Evolutionary conservation across 2,329 filamentous ascomycete genomes (phyloP), one percentile per base, ranked within the genome.

Genomic region (Penicillium sp.): DNA sequence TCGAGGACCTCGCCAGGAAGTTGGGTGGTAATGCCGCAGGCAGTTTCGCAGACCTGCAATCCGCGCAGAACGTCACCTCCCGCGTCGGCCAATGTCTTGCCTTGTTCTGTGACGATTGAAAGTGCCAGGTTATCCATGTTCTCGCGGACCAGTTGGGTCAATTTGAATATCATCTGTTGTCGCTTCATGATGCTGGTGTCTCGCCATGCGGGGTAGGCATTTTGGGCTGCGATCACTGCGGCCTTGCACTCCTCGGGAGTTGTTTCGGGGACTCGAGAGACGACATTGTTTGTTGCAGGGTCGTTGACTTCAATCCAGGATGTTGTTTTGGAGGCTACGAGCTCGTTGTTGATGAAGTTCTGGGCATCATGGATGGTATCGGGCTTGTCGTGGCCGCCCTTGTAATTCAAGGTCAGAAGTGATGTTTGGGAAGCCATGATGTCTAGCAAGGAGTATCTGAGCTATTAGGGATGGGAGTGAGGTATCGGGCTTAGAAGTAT

Each of bases 151-250:
- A 84, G 64, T 13, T 73, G 73, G 22, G 79, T 77, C 58, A 80
- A 81, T 59, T 81, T 80, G 75, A 83, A 83, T 74, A 83, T 80
- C 62, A 83, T 77, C 67, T 81, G 78, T 65, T 83, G 80, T 49
- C 76, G 71, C 53, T 71, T 64, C 47, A 83, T 75, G 64, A 82
- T 67, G 61, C 77, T 80, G 13, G 77, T 82, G 22, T 74, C 72
- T 59, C 71, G 76, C 80, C 80, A 83, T 50, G 69, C 66, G 22
- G 77, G 77, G 66, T 83, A 83, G 0, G 80, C 80, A 63, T 78
- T 79, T 68, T 80, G 69, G 2, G 80, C 80, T 56, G 78, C 80
- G 54, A 75, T 75, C 9, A 82, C 78, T 0, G 79, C 79, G 1
- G 78, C 78, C 52, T 74, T 72, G 50, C 83, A 72, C 68, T 83